These are phyloP conservation scores for Maudiozyma saulgeensis DNA, from an alignment of 805 yeast genomes.

Conservation along the genomic window DNA sequence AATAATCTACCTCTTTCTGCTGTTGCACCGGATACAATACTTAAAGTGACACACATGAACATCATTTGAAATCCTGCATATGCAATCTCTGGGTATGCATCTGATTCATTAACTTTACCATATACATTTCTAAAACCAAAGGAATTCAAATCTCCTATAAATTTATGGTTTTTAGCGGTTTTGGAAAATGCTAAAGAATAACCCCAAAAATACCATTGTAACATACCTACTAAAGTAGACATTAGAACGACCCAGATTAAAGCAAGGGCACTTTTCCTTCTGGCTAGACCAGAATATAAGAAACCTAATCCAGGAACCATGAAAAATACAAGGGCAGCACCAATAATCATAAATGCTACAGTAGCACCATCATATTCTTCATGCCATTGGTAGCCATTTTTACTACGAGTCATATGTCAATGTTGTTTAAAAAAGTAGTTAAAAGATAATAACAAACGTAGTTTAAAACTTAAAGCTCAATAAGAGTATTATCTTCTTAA, in stretches of 20 bases:
- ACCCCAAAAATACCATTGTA: slow-evolving; percentile 99
- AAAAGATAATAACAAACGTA: too few relatives aligned
- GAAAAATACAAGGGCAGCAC: slow-evolving; percentile 66
- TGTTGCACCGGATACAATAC: slow-evolving; percentile 83
- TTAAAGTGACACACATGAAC: slow-evolving; percentile 85
- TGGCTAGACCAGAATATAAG: slow-evolving; percentile 81
- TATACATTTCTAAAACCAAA: slow-evolving; percentile 74
- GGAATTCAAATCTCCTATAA: slow-evolving; percentile 76
- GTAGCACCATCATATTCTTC: slow-evolving; percentile 39
- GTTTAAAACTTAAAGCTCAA: too few relatives aligned
- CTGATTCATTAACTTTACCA: slow-evolving; percentile 27
- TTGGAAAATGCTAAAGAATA: slow-evolving; percentile 79
- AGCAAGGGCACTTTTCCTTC: slow-evolving; percentile 82
- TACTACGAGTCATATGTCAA: slow-evolving; percentile 3
- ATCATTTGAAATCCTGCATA: slow-evolving; percentile 84
- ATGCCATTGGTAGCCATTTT: slow-evolving; percentile 16
- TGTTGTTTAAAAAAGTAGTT: too few relatives aligned
- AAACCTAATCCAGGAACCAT: slow-evolving; percentile 96
- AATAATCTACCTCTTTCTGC: slow-evolving; percentile 89
- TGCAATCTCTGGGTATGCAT: slow-evolving; percentile 67
- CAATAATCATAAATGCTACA: slow-evolving; percentile 44
- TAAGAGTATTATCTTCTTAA: too few relatives aligned
- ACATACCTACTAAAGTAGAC: slow-evolving; percentile 61
- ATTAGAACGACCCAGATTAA: slow-evolving; percentile 73
- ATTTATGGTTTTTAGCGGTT: slow-evolving; percentile 64